phyloP scores from a whole-genome alignment of 805 yeast species.

The Schwanniomyces yamadae region DNA sequence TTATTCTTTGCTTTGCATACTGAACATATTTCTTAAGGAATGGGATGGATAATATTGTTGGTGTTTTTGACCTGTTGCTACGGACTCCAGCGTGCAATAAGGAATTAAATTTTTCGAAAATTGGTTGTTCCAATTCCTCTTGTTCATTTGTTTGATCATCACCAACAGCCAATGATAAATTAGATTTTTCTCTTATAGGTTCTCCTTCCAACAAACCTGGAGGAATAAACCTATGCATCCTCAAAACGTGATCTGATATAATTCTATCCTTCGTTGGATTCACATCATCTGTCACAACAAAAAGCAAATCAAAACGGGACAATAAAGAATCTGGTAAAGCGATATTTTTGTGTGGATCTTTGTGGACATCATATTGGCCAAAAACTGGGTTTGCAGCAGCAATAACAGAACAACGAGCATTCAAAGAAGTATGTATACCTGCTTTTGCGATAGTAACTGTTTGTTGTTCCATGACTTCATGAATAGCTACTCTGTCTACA shows the following conservation, averaged over 20 bases:
- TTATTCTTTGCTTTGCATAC: slow-evolving; percentile 85
- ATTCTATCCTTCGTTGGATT: slow-evolving; percentile 79
- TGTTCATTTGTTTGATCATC: slow-evolving; percentile 47
- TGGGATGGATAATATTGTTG: slow-evolving; percentile 60
- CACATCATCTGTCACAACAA: slow-evolving; percentile 94
- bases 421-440: slow-evolving; percentile 93
- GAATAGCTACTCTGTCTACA: slow-evolving; percentile 94
- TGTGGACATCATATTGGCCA: slow-evolving; percentile 94
- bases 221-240: slow-evolving; percentile 88
- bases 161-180: slow-evolving; percentile 79
- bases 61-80: slow-evolving; percentile 20
- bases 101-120: slow-evolving; percentile 84
- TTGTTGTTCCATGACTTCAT: slow-evolving; percentile 99
- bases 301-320: slow-evolving; percentile 93
- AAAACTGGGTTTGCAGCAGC: slow-evolving; percentile 98
- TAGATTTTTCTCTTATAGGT: slow-evolving; percentile 78
- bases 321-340: slow-evolving; percentile 95
- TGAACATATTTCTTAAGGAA: slow-evolving; percentile 91
- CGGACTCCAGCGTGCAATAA: slow-evolving; percentile 77
- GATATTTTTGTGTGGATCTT: slow-evolving; percentile 94
- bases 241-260: slow-evolving; percentile 90
- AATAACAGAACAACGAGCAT: slow-evolving; percentile 93
- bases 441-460: slow-evolving; percentile 98
- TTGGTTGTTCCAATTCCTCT: slow-evolving; percentile 51
- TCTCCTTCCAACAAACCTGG: slow-evolving; percentile 90